Evolutionary conservation across 768 basidiomycete genomes (phyloP), one percentile per base, ranked within the genome.

Genomic region (Boletus speciosus): DNA sequence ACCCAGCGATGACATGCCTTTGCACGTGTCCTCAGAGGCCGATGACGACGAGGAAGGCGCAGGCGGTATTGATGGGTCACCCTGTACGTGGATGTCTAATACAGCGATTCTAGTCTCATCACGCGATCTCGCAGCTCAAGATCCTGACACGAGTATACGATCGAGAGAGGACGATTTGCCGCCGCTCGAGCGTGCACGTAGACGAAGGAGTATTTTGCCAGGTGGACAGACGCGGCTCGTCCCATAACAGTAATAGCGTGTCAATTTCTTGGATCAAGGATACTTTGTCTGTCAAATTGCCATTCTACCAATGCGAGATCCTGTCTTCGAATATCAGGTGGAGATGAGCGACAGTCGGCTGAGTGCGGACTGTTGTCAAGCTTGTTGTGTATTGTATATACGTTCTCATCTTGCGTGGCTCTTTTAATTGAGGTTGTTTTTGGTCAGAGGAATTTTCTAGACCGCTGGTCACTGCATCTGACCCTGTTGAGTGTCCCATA

Each of bases 121-220:
- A 34, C 4, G 16, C 27, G 7, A 29, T 44, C 6, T 29, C 14
- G 6, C 15, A 65, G 57, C 49, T 40, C 66, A 67, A 55, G 70
- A 71, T 35, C 59, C 52, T 6, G 71, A 67, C 40, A 8, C 41
- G 1, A 70, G 70, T 40, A 55, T 57, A 16, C 54, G 55, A 23
- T 52, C 63, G 42, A 58, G 58, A 77, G 81, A 79, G 35, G 83
- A 85, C 32, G 77, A 80, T 52, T 61, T 90, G 27, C 77, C 87
- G 5, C 88, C 88, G 1, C 71, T 90, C 35, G 88, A 90, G 68
- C 78, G 80, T 59, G 88, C 86, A 34, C 74, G 83, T 53, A 77
- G 83, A 47, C 79, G 78, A 56, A 56, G 73, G 58, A 77, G 72
- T 48, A 60, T 68, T 19, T 60, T 77, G 8, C 61, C 69, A 2